Conservation (phyloP, 2,329 filamentous ascomycete genomes). For the Sordariomycetes sp. region DNA sequence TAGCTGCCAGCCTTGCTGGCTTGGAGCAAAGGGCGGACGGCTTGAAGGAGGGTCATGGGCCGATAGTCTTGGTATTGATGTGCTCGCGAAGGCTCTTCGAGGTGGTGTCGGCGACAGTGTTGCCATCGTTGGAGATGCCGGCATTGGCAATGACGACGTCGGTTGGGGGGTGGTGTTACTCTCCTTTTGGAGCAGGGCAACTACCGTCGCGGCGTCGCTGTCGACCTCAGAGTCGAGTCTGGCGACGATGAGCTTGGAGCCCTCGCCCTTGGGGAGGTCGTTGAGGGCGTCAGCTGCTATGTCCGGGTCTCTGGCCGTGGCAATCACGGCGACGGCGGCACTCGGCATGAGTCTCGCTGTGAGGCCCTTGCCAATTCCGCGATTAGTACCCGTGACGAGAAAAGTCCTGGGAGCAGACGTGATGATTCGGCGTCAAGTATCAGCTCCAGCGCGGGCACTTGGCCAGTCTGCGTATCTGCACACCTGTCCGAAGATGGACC, state of each 20-base stretch:
- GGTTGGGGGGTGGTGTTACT: slow-evolving; percentile 24
- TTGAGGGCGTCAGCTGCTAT: slow-evolving; percentile 16
- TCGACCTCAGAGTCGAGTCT: slow-evolving; percentile 24
- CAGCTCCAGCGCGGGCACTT: too few relatives aligned
- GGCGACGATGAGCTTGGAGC: slow-evolving; percentile 23
- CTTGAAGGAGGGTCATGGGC: slow-evolving; percentile 9
- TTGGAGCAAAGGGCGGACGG: slow-evolving; percentile 13
- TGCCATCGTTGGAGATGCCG: slow-evolving; percentile 21
- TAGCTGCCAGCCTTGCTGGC: slow-evolving; percentile 5
- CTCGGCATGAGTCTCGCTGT: slow-evolving; percentile 25
- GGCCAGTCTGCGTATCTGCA: too few relatives aligned
- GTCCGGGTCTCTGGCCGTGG: slow-evolving; percentile 19
- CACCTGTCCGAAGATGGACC: too few relatives aligned
- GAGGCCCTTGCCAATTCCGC: slow-evolving; percentile 22
- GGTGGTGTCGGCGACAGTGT: slow-evolving; percentile 16
- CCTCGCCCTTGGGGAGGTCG: slow-evolving; percentile 19
- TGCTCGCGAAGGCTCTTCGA: slow-evolving; percentile 21
- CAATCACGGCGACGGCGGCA: slow-evolving; percentile 39
- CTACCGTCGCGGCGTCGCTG: slow-evolving; percentile 18
- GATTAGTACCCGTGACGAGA: slow-evolving; percentile 23
- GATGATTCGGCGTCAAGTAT: background rate
- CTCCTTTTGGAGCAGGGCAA: slow-evolving; percentile 14
- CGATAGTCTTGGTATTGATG: slow-evolving; percentile 22
- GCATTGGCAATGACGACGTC: slow-evolving; percentile 41
- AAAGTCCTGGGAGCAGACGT: background rate